These are phyloP conservation scores for Hygrophorus pudorinus DNA, from an alignment of 768 basidiomycete genomes.

Conservation along the genomic window DNA sequence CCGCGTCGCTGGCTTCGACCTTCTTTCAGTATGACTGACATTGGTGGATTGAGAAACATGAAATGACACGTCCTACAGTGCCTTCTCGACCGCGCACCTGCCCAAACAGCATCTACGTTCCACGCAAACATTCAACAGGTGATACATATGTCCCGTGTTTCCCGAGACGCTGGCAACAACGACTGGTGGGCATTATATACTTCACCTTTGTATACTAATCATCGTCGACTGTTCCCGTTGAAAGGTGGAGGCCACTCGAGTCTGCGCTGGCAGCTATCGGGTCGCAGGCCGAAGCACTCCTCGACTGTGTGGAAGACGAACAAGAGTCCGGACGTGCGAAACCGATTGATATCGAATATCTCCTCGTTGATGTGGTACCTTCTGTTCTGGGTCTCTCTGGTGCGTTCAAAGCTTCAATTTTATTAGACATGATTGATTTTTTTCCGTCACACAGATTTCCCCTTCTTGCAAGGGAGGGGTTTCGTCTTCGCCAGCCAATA, in stretches of 20 bases:
- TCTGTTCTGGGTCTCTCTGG: constrained; percentile 62
- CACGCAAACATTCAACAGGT: constrained; percentile 43
- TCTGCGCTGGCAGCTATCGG: constrained; percentile 75
- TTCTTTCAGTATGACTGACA: constrained; percentile 48
- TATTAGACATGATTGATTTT: not conserved
- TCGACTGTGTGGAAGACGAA: constrained; percentile 73
- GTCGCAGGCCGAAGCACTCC: constrained; percentile 65
- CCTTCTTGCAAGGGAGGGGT: constrained; percentile 90
- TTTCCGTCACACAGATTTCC: constrained; percentile 43
- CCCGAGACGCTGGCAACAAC: constrained; percentile 40
- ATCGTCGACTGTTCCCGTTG: not conserved
- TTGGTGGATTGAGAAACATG: not conserved
- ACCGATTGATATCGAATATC: constrained; percentile 66
- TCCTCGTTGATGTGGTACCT: constrained; percentile 76
- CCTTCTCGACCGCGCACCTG: constrained; percentile 46
- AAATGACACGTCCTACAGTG: constrained; percentile 27
- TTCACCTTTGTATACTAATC: not conserved
- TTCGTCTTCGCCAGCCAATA: constrained; percentile 94
- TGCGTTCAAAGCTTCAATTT: constrained; percentile 23
- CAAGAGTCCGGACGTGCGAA: constrained; percentile 48
- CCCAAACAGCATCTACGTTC: constrained; percentile 40
- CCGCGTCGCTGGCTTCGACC: constrained; percentile 76
- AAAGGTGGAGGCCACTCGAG: constrained; percentile 90
- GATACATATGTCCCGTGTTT: constrained; percentile 46
- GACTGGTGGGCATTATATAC: constrained; percentile 47